Evolutionary conservation across 1,139 yeast species (phyloP).

Genomic region (Geotrichum klebahnii): DNA sequence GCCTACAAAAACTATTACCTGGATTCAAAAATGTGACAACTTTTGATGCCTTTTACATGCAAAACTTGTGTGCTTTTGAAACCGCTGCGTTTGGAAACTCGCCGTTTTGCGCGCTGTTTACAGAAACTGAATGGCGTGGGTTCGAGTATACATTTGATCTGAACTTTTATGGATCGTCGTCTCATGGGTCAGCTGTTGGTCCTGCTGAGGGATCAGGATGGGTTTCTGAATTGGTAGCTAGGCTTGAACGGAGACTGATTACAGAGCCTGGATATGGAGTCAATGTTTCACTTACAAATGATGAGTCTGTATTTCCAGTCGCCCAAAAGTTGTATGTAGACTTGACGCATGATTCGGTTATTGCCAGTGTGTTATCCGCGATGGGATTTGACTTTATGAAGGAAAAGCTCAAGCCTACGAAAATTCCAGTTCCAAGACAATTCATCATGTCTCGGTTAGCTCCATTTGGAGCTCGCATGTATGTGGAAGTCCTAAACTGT

Average conservation of each 20-base stretch:
- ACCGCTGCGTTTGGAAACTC: conserved; percentile 49
- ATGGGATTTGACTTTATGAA: conserved; percentile 40
- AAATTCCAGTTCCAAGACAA: conserved; percentile 42
- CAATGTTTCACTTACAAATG: conserved; percentile 37
- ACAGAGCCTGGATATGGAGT: conserved; percentile 37
- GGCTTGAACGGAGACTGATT: conserved; percentile 35
- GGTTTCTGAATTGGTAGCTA: conserved; percentile 41
- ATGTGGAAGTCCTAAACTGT: conserved; percentile 42
- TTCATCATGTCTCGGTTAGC: conserved; percentile 42
- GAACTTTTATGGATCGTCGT: conserved; percentile 41
- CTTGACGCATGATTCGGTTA: conserved; percentile 44
- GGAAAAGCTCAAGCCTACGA: conserved; percentile 37
- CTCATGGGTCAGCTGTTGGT: conserved; percentile 41
- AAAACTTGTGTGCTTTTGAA: conserved; percentile 49
- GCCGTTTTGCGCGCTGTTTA: conserved; percentile 47
- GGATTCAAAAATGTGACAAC: conserved; percentile 42
- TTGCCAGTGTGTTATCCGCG: conserved; percentile 42
- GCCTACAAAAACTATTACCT: conserved; percentile 45
- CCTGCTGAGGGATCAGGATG: conserved; percentile 45
- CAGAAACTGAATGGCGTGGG: conserved; percentile 49
- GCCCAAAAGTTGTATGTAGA: conserved; percentile 45
- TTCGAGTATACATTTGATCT: conserved; percentile 47
- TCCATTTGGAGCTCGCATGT: conserved; percentile 45
- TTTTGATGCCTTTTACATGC: conserved; percentile 42
- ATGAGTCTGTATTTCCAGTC: conserved; percentile 39